Evolutionary conservation across 208 protist species (phyloP), one percentile per base, ranked within the genome.

Genomic region (Trypanosoma conorhini): DNA sequence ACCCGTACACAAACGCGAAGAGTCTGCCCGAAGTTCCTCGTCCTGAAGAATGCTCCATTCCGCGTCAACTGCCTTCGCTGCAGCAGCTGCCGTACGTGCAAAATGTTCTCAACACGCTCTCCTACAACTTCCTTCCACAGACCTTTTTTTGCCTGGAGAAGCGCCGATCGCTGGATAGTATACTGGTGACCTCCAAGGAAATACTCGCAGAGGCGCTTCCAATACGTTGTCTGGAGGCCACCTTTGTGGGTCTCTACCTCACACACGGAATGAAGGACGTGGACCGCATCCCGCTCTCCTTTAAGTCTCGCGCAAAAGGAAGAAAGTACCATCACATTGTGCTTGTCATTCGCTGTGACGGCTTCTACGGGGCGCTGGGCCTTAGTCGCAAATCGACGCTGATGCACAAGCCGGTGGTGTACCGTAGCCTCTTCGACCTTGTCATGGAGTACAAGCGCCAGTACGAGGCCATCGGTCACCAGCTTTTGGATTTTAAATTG

Each of bases 141-240:
- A 96, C 91, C 21, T 97, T 98, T 65, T 98, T 97, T 63, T 91
- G 81, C 55, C 71, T 95, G n/a, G 82, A 92, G 51, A 98, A 97
- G 77, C 84, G 91, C 61, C 86, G 94, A 22, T 82, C 94, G 0
- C 71, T 98, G 70, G 77, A 89, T 63, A 92, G 86, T 56, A 92
- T 98, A 61, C 56, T 97, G 4, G 22, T 84, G 26, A 96, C 92
- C 13, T 89, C 80, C 28, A 91, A 81, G 64, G 91, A 97, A 72
- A 86, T 92, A 30, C 79, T 96, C 12, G 13, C 67, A 19, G 91
- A 97, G 73, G 82, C 89, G 24, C 80, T 98, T 54, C 94, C 94
- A 30, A 98, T 98, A 52, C 85, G 92, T 56, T 98, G 94, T 68
- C 80, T 98, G 9, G 92, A 98, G 78, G 94, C 92, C 13, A 95